These are phyloP conservation scores for Fusarium musae DNA, from an alignment of 2,329 filamentous ascomycete genomes.

Conservation along the genomic window DNA sequence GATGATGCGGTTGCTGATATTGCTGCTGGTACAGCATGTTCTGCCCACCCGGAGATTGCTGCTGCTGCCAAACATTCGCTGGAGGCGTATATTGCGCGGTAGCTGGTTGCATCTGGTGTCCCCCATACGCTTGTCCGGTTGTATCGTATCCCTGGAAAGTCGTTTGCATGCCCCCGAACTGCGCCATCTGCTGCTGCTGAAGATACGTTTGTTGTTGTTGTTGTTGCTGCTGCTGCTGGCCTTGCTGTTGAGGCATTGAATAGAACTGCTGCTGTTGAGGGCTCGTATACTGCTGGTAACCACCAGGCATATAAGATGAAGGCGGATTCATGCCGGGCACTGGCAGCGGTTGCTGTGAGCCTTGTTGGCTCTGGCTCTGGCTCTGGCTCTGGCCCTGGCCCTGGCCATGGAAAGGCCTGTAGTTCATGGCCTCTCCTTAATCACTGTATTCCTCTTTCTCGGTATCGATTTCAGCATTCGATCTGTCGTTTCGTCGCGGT, in stretches of 20 bases:
- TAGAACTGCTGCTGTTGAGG: constrained; percentile 45
- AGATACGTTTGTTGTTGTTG: constrained; percentile 40
- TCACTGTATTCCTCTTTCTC: neutral
- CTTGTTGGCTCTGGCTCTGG: constrained; percentile 45
- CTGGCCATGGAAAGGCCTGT: constrained; percentile 47
- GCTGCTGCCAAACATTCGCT: constrained; percentile 49
- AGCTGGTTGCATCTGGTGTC: constrained; percentile 39
- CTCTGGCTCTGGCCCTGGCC: constrained; percentile 43
- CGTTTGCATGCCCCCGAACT: constrained; percentile 38
- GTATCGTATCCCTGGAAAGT: constrained; percentile 42
- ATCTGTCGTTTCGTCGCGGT: constrained; percentile 41
- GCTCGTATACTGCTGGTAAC: constrained; percentile 45
- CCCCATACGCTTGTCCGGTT: constrained; percentile 30
- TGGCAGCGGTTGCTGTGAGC: constrained; percentile 41
- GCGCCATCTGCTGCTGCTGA: constrained; percentile 42
- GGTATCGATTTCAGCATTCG: constrained; percentile 35
- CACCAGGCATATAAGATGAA: constrained; percentile 31
- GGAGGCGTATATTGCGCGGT: constrained; percentile 41
- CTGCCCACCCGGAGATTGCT: constrained; percentile 43
- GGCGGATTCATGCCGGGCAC: constrained; percentile 35
- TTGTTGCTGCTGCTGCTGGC: constrained; percentile 23
- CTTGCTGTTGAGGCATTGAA: constrained; percentile 38
- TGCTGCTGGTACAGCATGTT: constrained; percentile 48
- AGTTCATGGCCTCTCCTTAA: constrained; percentile 49
- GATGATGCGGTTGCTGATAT: constrained; percentile 48